These are phyloP conservation scores for Avena eriantha DNA, from an alignment of 176 grass and related monocot genomes.

Conservation along the genomic window DNA sequence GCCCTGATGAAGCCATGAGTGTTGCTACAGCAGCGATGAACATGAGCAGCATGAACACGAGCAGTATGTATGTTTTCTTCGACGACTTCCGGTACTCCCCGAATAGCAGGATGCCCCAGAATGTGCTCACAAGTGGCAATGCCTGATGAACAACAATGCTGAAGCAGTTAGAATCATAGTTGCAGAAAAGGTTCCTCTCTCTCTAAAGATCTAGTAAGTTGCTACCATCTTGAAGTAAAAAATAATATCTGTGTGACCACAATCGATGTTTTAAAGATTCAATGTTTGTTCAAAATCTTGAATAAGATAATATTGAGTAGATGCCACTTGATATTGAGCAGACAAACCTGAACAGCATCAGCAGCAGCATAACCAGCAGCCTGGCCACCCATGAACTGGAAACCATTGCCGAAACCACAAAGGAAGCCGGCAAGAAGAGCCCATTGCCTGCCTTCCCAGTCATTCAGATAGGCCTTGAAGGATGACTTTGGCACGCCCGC, in stretches of 20 bases:
- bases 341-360: conserved; percentile 90
- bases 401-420: conserved; percentile 91
- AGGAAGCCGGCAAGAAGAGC: conserved; percentile 83
- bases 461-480: conserved; percentile 74
- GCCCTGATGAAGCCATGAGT: conserved; percentile 94
- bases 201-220: not conserved
- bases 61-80: conserved; percentile 64
- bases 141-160: conserved; percentile 50
- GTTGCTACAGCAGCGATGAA: conserved; percentile 68
- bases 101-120: conserved; percentile 79
- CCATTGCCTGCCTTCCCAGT: conserved; percentile 96
- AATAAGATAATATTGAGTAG: not conserved
- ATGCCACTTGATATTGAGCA: not conserved
- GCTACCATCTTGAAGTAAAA: not conserved
- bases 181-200: not conserved
- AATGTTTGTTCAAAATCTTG: not conserved
- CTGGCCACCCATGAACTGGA: conserved; percentile 98
- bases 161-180: conserved; percentile 20
- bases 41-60: conserved; percentile 83
- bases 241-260: not conserved
- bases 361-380: conserved; percentile 98
- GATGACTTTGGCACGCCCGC: conserved; percentile 81
- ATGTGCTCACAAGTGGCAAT: conserved; percentile 84
- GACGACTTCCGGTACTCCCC: conserved; percentile 79
- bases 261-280: conserved; percentile 3